phyloP scores from a whole-genome alignment of 1,284 basidiomycete genomes.

The Ganoderma multipileum region DNA sequence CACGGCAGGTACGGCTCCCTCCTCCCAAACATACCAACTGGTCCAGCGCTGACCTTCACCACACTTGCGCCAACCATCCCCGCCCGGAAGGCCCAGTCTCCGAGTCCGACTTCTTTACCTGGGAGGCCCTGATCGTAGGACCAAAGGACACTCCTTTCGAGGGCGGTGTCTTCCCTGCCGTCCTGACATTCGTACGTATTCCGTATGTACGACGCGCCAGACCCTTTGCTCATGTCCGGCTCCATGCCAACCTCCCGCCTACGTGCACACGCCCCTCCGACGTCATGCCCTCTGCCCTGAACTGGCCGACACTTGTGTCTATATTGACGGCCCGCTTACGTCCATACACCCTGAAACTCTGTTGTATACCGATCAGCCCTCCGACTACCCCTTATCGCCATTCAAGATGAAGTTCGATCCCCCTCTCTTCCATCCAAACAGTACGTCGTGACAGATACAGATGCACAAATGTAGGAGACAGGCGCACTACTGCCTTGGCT shows the following conservation, averaged over 20 bases:
- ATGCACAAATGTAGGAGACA: not conserved
- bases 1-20: slow-evolving; percentile 72
- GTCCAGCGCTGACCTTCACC: slow-evolving; percentile 25
- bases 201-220: slow-evolving; percentile 19
- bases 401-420: slow-evolving; percentile 99
- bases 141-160: slow-evolving; percentile 99
- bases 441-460: slow-evolving; percentile 54
- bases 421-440: slow-evolving; percentile 96
- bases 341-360: not conserved
- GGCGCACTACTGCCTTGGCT: not conserved
- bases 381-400: slow-evolving; percentile 93
- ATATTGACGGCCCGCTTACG: not conserved
- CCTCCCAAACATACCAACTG: slow-evolving; percentile 7
- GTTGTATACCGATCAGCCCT: slow-evolving; percentile 59
- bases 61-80: slow-evolving; percentile 8
- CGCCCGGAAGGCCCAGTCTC: slow-evolving; percentile 76
- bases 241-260: slow-evolving; percentile 11
- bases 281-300: slow-evolving; percentile 11
- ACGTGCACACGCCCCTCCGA: slow-evolving; percentile 2
- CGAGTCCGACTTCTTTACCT: slow-evolving; percentile 96
- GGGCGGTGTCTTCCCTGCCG: slow-evolving; percentile 95
- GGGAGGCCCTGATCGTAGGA: slow-evolving; percentile 97
- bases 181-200: slow-evolving; percentile 85
- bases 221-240: slow-evolving; percentile 18
- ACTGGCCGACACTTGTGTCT: slow-evolving; percentile 7